Conservation (phyloP, 768 basidiomycete species). For the Mrakia hoshinonis region DNA sequence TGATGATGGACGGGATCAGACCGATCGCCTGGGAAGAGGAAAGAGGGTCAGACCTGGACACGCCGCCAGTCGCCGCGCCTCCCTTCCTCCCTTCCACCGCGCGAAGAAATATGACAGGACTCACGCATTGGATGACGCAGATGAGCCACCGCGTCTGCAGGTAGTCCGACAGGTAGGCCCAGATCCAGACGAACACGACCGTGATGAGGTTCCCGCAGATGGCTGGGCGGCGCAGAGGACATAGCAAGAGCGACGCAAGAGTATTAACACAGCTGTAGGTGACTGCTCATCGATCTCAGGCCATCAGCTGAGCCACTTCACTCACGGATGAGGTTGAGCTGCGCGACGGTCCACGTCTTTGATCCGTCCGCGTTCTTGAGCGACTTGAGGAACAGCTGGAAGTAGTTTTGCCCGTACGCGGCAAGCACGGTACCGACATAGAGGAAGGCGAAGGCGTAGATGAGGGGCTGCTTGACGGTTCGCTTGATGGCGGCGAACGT, state of each 20-base stretch:
- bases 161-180: constrained; percentile 33
- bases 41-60: neutral
- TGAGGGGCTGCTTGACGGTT: constrained; percentile 33
- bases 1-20: constrained; percentile 34
- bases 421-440: constrained; percentile 35
- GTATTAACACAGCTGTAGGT: too few species aligned
- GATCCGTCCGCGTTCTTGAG: constrained; percentile 27
- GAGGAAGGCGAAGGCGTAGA: constrained; percentile 35
- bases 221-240: too few species aligned
- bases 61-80: too few species aligned
- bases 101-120: neutral
- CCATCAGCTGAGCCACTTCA: too few species aligned
- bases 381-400: constrained; percentile 36
- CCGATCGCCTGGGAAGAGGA: neutral
- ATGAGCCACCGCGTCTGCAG: constrained; percentile 36
- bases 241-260: too few species aligned
- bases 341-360: neutral
- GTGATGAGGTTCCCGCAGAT: constrained; percentile 21
- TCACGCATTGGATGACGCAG: constrained; percentile 33
- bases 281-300: too few species aligned
- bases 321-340: neutral
- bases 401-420: constrained; percentile 34
- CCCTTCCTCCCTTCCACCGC: too few species aligned
- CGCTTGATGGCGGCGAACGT: constrained; percentile 32
- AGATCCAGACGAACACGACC: constrained; percentile 35